Evolutionary conservation across 768 basidiomycete genomes (phyloP), one percentile per base, ranked within the genome.

Genomic region (Chlorophyllum brunneum): DNA sequence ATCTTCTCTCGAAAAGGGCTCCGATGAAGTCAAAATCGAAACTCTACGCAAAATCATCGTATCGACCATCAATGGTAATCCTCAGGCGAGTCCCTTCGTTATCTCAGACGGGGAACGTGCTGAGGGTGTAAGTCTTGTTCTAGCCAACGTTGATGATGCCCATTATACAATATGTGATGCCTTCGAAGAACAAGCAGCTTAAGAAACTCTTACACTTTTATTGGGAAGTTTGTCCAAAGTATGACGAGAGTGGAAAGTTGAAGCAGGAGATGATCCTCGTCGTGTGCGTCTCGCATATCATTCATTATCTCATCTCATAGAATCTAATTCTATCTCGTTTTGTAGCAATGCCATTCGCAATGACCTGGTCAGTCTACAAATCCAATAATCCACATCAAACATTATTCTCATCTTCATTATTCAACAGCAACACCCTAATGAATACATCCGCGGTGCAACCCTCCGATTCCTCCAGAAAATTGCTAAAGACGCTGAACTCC

Each of bases 231-330:
- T 98, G 95, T 70, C 95, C 95, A 7, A 98, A 98, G 69, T 86
- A 95, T 57, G 95, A 98, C 61, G 95, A 98, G 62, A 86, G 82
- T 58, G 95, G 95, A 44, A 98, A 98, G 72, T 71, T 98, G 59
- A 98, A 95, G 79, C 97, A 98, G 71, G 95, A 99, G 75, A 98
- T 98, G 95, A 98, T 98, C 65, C 81, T 98, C 47, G 95, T 98
- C 27, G 94, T 95, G 92, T 95, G 68, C 66, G 92, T 82, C 9
- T 3, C 26, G 36, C 18, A n/a, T n/a, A n/a, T 49, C 36, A 27
- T 37, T 4, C 15, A n/a, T 40, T 5, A 22, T 7, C 4, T 6
- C 4, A 27, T 31, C 18, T 33, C 4, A 29, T n/a, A 23, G 16
- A 46, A n/a, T 16, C 18, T 34, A 9, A 56, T 48, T 54, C 58